Evolutionary conservation across 495 filamentous ascomycete genomes (phyloP), one percentile per base, ranked within the genome.

Genomic region (Neurospora sp.): DNA sequence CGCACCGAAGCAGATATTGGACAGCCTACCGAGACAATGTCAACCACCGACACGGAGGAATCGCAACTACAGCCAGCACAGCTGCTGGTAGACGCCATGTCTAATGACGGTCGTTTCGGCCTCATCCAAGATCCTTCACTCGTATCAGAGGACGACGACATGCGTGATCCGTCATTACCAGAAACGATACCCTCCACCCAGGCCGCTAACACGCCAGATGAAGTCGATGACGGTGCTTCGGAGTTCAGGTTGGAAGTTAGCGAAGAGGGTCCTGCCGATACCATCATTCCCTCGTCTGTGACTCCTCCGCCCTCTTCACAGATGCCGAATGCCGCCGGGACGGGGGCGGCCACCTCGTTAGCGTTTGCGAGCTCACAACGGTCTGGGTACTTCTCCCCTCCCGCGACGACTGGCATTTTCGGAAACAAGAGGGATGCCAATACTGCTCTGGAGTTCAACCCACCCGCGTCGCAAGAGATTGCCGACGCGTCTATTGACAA

Each of bases 261-360:
- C 74, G 83, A 86, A 71, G 84, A 85, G 42, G 75, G 76, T 11
- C 71, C 74, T 12, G 62, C 75, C 27, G 75, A 77, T 20, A 76
- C 83, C 12, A 74, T 85, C 70, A 84, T 86, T 69, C 81, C 84
- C 41, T 83, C 85, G 4, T 88, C 86, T 37, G 81, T 94, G 81
- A 94, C 92, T 5, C 92, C 92, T 0, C 92, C 92, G 12, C 92
- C 92, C 1, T 93, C 92, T 2, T 89, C 91, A 7, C 92, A 94
- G 77, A 79, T 88, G 27, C 86, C 86, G 4, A 80, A 79, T 44
- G 81, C 83, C 11, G 76, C 77, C 70, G 74, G 71, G 6, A 77
- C 78, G 54, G 75, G 72, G 37, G 71, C 79, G 38, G 77, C 77
- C 59, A 75, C 84, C 77, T 75, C 83, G 77, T 71, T 83, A 72